Evolutionary conservation across 2,329 filamentous ascomycete species (phyloP).

Genomic region (Fusarium equiseti): DNA sequence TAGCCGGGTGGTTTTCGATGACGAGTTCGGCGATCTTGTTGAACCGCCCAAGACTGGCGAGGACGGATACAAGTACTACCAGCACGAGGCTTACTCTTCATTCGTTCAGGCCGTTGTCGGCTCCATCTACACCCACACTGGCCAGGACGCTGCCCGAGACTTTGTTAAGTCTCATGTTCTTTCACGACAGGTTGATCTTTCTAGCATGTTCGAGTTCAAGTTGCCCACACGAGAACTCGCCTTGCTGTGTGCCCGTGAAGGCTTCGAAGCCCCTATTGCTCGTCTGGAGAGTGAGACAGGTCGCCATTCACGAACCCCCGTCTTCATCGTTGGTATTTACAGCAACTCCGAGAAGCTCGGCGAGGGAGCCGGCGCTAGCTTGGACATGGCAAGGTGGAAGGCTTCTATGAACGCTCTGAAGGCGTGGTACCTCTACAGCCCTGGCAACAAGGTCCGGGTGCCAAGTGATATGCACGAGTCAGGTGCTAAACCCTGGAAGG

Average conservation of each 20-base stretch:
- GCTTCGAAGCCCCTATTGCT: conserved; percentile 88
- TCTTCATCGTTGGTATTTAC: conserved; percentile 94
- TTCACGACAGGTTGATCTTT: conserved; percentile 80
- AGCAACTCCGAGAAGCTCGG: conserved; percentile 92
- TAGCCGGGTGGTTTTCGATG: conserved; percentile 82
- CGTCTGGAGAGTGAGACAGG: conserved; percentile 92
- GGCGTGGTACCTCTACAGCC: conserved; percentile 96
- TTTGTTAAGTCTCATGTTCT: conserved; percentile 90
- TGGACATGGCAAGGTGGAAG: conserved; percentile 81
- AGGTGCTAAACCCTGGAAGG: conserved; percentile 72
- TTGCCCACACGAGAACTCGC: conserved; percentile 86
- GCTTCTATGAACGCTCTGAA: conserved; percentile 90
- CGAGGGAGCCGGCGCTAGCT: conserved; percentile 83
- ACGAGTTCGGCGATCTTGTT: conserved; percentile 81
- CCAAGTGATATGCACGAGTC: conserved; percentile 77
- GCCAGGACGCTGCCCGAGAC: conserved; percentile 79
- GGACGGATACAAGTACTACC: conserved; percentile 72
- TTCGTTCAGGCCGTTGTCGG: conserved; percentile 89
- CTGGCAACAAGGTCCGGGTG: conserved; percentile 71
- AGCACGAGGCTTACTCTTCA: conserved; percentile 76
- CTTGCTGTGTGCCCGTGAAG: conserved; percentile 86
- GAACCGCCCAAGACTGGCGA: conserved; percentile 41
- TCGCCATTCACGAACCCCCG: conserved; percentile 83
- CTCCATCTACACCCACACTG: conserved; percentile 86
- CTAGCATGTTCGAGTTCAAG: conserved; percentile 84